Conservation (phyloP, 345 rosid genomes). For the Arabis hirsuta region DNA sequence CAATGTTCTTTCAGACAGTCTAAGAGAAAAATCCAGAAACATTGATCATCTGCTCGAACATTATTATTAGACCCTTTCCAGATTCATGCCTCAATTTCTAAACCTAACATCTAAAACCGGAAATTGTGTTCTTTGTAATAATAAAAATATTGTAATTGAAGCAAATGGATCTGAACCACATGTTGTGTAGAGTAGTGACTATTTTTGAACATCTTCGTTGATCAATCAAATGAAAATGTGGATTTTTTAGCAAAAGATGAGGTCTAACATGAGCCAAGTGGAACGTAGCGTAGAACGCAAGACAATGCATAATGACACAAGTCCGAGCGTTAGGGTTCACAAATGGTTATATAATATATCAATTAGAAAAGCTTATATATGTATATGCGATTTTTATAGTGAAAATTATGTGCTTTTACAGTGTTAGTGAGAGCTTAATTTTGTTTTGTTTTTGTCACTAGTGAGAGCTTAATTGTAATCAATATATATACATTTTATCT, state of each 20-base stretch:
- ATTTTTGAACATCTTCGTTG: conserved; percentile 22
- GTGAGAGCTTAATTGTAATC: no score
- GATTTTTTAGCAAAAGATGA: not conserved
- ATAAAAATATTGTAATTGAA: not conserved
- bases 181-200: conserved; percentile 18
- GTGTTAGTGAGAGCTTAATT: no score
- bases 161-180: conserved; percentile 24
- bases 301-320: not conserved
- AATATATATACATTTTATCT: no score
- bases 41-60: not conserved
- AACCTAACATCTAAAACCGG: not conserved
- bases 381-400: not conserved
- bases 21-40: conserved; percentile 7
- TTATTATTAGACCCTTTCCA: not conserved
- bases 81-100: not conserved
- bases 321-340: conserved; percentile 5
- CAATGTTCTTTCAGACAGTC: conserved; percentile 6
- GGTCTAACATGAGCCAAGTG: conserved; percentile 10
- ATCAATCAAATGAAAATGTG: not conserved
- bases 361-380: not conserved
- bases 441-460: no score
- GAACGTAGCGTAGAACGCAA: not conserved
- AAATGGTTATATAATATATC: not conserved
- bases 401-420: no score
- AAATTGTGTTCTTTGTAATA: not conserved